Base-by-base conservation (phyloP, 441 rosid species). In the Erysimum pusillum region DNA sequence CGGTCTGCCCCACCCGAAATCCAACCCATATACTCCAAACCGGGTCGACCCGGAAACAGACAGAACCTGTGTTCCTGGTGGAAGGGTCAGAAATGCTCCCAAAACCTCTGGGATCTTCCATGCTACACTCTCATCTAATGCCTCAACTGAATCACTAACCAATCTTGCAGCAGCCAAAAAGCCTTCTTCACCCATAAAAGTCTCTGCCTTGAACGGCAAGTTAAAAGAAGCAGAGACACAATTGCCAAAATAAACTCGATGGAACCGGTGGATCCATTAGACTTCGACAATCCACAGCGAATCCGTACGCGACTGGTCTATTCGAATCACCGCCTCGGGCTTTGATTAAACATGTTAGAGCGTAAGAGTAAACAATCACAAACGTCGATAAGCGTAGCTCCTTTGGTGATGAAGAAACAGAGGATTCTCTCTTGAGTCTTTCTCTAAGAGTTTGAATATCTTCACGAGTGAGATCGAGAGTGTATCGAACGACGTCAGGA, bases 241-340 rank as follows among this genome's bases (percentile, higher is more conserved):
- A 35, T 80, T 84, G 0, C 89, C 89, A 42, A 81, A 79, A 15
- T 87, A 87, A 87, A 36, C 59, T 77, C 8, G 63, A 59, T 1
- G 7, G 83, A 2, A 82, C 4, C 2, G 87, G 84, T 41, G 85
- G 82, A 7, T 80, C 38, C 28, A 86, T 36, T 0, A 86, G 79
- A 15, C 35, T 48, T 62, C 88, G 63, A 41, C 77, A 83, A 28
- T 86, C 88, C 9, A 61, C 83, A 0, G 66, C n/a, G 46, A 79
- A 79, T 2, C 10, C 74, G 1, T 69, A 32, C 3, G 51, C 25
- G 12, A 77, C 69, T 1, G 34, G 7, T 66, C 75, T 76, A 1
- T 53, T 20, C 9, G 25, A 56, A 11, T 76, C 80, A 13, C 69
- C 81, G n/a, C 81, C 78, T 22, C 69, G 69, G 0, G 87, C 72